Percentiles rank a stretch among this genome's conserved stretches.
Conservation (phyloP, 371 early-diverging fungal genomes). For the Haplosporangium sp. region DNA sequence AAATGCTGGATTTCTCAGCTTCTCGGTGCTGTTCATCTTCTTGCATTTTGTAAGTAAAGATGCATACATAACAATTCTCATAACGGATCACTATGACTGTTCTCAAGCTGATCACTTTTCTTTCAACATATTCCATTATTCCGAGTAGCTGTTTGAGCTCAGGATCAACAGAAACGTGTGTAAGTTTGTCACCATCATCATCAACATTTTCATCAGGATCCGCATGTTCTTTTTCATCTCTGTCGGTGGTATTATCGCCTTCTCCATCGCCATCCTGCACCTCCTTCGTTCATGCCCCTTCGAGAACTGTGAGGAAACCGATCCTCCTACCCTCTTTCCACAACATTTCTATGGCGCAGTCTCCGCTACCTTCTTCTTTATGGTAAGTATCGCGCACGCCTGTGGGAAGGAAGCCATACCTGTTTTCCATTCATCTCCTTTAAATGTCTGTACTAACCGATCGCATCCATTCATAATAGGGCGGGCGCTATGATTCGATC, state of each 20-base stretch:
- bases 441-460: no score
- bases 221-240: conserved; percentile 8
- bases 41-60: conserved; percentile 5
- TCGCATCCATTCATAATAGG: background rate
- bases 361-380: conserved; percentile 1
- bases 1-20: background rate
- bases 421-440: no score
- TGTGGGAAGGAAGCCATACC: no score
- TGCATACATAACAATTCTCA: background rate
- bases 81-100: no score
- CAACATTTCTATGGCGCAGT: background rate
- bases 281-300: background rate
- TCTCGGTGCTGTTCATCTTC: conserved; percentile 3
- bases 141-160: conserved; percentile 3
- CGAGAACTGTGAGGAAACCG: background rate
- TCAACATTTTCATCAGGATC: background rate
- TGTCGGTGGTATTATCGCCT: conserved; percentile 2
- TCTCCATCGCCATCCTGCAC: conserved; percentile 8
- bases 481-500: conserved; percentile 9
- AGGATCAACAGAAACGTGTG: conserved; percentile 1
- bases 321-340: background rate
- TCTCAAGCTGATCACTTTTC: background rate
- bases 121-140: background rate
- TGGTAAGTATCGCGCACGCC: background rate
- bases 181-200: conserved; percentile 8